Percentiles rank a stretch among this genome's conserved stretches.
Evolutionary conservation across 352 stramenopile species (phyloP).

Genomic region (Globisporangium irregulare): DNA sequence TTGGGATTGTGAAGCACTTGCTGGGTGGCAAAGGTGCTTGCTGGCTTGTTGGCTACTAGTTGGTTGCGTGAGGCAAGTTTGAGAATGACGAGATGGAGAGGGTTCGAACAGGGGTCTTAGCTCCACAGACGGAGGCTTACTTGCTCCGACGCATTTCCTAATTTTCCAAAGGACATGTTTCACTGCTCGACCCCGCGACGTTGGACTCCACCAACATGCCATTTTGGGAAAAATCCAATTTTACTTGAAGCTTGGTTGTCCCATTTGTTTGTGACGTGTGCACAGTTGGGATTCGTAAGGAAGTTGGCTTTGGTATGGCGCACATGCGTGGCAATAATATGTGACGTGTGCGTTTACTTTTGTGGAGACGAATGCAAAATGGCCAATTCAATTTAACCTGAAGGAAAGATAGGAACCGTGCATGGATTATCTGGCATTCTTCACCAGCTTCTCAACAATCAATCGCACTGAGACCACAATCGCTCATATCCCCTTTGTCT

Average conservation of each 20-base stretch:
- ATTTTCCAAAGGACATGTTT: neutral
- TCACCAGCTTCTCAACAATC: neutral
- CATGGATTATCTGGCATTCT: neutral
- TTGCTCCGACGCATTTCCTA: too few species aligned
- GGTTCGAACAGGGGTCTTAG: too few species aligned
- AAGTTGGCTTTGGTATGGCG: neutral
- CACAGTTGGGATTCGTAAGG: conserved; percentile 15
- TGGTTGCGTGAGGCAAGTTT: neutral
- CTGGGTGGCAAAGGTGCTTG: neutral
- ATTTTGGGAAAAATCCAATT: conserved; percentile 9
- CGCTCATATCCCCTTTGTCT: too few species aligned
- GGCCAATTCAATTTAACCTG: neutral
- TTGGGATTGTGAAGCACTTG: neutral
- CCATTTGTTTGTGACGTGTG: conserved; percentile 24
- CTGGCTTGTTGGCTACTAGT: neutral
- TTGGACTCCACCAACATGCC: conserved; percentile 4
- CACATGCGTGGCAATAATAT: neutral
- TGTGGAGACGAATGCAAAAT: neutral
- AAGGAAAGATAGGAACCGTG: too few species aligned
- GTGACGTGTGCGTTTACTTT: neutral
- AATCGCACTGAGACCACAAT: too few species aligned
- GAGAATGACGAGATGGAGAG: neutral
- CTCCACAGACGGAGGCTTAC: neutral
- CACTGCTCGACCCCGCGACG: neutral
- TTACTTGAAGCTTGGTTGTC: neutral